Percentiles rank a stretch among this genome's conserved stretches.
phyloP scores from a whole-genome alignment of 345 rosid genomes.

The Linum tenue region DNA sequence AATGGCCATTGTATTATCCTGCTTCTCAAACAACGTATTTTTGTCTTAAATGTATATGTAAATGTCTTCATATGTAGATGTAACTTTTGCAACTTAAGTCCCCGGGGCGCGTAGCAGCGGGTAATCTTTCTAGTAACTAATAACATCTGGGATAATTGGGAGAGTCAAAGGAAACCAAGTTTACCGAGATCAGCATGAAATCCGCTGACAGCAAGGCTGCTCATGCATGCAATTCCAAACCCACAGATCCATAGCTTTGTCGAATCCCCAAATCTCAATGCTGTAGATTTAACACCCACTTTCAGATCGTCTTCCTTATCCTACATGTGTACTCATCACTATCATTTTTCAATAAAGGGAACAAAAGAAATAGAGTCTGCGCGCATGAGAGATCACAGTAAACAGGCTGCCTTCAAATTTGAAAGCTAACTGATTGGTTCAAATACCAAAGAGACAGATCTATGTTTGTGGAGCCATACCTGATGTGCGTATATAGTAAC shows the following conservation, averaged over 20 bases:
- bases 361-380: background rate
- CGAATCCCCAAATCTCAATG: constrained; percentile 79
- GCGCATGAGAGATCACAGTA: background rate
- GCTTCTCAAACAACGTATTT: too few relatives aligned
- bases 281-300: constrained; percentile 94
- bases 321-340: constrained; percentile 21
- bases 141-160: background rate
- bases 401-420: background rate
- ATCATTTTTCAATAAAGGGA: background rate
- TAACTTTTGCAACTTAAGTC: too few relatives aligned
- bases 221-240: constrained; percentile 67
- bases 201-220: too few relatives aligned
- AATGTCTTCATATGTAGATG: too few relatives aligned
- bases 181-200: constrained; percentile 69
- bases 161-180: constrained; percentile 8
- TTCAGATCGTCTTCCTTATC: constrained; percentile 89
- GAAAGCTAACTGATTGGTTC: background rate
- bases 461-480: constrained; percentile 27
- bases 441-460: too few relatives aligned
- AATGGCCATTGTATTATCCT: too few relatives aligned
- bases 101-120: too few relatives aligned
- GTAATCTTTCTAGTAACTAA: too few relatives aligned
- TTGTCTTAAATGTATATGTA: too few relatives aligned
- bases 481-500: constrained; percentile 95
- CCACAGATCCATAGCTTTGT: constrained; percentile 72